Evolutionary conservation across 2,329 filamentous ascomycete species (phyloP), one percentile per base, ranked within the genome.

Genomic region (Sclerotinia glacialis): DNA sequence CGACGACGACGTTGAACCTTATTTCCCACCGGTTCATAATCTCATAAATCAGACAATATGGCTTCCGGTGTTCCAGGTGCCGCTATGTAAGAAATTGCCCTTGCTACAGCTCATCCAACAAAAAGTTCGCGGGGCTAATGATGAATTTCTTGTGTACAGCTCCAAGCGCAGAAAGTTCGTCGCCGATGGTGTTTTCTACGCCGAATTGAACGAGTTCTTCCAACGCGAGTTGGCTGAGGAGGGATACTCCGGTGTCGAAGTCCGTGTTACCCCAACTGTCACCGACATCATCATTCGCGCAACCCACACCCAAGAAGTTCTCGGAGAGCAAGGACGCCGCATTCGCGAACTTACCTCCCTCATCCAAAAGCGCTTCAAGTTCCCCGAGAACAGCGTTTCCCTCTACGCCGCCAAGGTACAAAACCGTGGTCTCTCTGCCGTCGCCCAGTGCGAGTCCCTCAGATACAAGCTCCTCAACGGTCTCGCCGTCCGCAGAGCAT

Each of bases 331-430:
- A 88, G 95, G 95, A 79, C 93, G 95, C 86, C 92, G 95, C 86
- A 99, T 99, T 83, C 94, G 95, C 83, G 95, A 99, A 88, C 93
- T 99, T 83, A 99, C 95, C 81, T 97, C 93, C 79, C 90, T 99
- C 81, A 99, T 99, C 88, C 96, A 99, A 88, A 98, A 99, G 91
- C 93, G 95, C 80, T 99, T 99, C 92, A 97, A 97, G 88, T 99
- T 99, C 90, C 94, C 95, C 84, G 94, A 98, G 87, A 98, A 98
- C 91, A 96, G 91, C 77, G 95, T 99, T 82, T 98, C 95, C 75
- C 93, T 99, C 80, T 99, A 99, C 83, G 95, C 95, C 84, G 96
- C 95, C 83, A 99, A 99, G 90, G 95, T 99, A 80, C 95, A 98
- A 88, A 98, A 97, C 88, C 94, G 95, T 81, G 95, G 95, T 91